Evolutionary conservation across 1,284 basidiomycete genomes (phyloP), one percentile per base, ranked within the genome.

Genomic region (Cystodermella granulosa): DNA sequence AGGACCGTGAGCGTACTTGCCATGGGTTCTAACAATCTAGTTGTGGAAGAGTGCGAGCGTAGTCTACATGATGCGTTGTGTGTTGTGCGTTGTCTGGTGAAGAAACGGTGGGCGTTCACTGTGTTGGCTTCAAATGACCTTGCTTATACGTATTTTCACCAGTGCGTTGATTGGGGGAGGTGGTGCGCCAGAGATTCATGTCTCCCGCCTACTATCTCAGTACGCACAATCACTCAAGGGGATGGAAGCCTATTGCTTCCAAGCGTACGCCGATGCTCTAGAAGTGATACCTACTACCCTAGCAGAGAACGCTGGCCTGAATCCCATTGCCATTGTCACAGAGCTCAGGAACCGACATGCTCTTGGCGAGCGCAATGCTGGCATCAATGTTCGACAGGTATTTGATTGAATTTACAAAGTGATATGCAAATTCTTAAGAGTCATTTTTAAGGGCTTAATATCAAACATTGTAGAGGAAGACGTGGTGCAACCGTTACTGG

Each of bases 171-270:
- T 98, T 58, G 91, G 91, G 35, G 96, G 96, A 48, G 96, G 96
- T 47, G 96, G 96, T 44, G 93, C 96, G 18, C 96, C 96, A 22
- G 96, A 99, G 69, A 96, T 98, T 58, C 92, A 98, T 66, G 87
- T 97, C 44, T 98, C 96, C n/a, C 83, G 94, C 34, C 73, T 90
- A 53, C 77, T 99, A 31, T 86, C 91, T 4, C 90, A 97, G 66
- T 83, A 96, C 60, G 86, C 94, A 4, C 91, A 96, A 58, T 89
- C 92, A 1, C 79, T 98, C 55, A 96, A 89, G 68, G 95, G 96
- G 44, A 97, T 98, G 87, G 94, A 98, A 70, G 91, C 94, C 5
- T 98, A 98, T 70, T 98, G 96, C 69, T 97, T 95, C 84, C 90
- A 96, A 63, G 94, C 94, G 3, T 99, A 93, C 59, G 93, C 96